A percentile compares a stretch with the other conserved stretches of the same genome.
These are phyloP conservation scores for Naganishia sp. DNA, from an alignment of 1,284 basidiomycete genomes.

Conservation along the genomic window DNA sequence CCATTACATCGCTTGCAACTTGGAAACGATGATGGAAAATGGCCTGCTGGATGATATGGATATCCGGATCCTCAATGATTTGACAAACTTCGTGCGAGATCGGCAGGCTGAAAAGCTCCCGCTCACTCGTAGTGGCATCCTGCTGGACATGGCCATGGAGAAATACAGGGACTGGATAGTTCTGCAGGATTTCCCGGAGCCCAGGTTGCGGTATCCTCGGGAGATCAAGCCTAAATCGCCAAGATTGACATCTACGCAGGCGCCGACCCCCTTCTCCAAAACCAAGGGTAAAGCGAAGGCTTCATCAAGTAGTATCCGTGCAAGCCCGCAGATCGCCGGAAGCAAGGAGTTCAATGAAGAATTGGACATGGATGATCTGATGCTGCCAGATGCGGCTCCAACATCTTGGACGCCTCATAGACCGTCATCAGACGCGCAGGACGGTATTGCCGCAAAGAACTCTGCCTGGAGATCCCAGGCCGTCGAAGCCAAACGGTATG, in stretches of 20 bases:
- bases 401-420: constrained; percentile 53
- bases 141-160: constrained; percentile 64
- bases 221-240: constrained; percentile 45
- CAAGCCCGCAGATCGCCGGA: constrained; percentile 38
- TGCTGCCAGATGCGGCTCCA: constrained; percentile 34
- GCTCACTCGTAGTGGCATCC: constrained; percentile 62
- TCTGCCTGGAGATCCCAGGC: constrained; percentile 58
- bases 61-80: constrained; percentile 65
- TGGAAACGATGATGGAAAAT: constrained; percentile 85
- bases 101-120: constrained; percentile 71
- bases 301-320: constrained; percentile 10
- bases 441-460: constrained; percentile 19
- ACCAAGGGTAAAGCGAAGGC: constrained; percentile 34
- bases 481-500: constrained; percentile 56
- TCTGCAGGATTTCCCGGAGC: constrained; percentile 74
- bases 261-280: constrained; percentile 42
- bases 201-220: constrained; percentile 58
- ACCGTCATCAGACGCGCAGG: constrained; percentile 56
- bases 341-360: constrained; percentile 45
- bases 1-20: constrained; percentile 76
- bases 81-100: constrained; percentile 64
- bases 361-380: constrained; percentile 55
- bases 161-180: constrained; percentile 76
- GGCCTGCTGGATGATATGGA: constrained; percentile 74
- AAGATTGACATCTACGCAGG: constrained; percentile 15